Evolutionary conservation across 129 eudicot genomes (phyloP).

Genomic region (Erigeron canadensis): DNA sequence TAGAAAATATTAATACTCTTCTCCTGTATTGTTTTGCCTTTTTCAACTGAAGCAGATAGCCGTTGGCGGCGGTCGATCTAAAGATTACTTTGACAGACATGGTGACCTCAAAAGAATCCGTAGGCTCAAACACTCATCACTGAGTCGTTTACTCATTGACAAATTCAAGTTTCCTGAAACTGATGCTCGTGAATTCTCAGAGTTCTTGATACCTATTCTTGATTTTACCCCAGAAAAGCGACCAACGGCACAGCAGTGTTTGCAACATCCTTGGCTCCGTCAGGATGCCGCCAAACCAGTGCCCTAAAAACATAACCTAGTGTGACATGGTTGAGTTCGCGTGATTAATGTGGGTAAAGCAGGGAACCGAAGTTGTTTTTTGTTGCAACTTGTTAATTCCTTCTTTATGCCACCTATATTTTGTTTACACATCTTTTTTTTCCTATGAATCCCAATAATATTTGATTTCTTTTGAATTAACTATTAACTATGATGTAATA

Average conservation of each 20-base stretch:
- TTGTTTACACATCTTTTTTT: conserved; percentile 36
- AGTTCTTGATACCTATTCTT: conserved; percentile 75
- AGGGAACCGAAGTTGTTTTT: conserved; percentile 39
- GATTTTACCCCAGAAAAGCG: conserved; percentile 91
- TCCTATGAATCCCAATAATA: conserved; percentile 37
- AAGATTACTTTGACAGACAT: conserved; percentile 93
- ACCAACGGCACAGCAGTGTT: conserved; percentile 89
- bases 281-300: conserved; percentile 27
- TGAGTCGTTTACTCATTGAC: conserved; percentile 70
- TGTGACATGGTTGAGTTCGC: conserved; percentile 45
- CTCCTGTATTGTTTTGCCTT: neutral
- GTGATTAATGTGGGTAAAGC: conserved; percentile 49
- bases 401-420: conserved; percentile 27
- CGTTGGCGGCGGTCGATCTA: conserved; percentile 63
- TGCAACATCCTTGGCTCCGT: conserved; percentile 90
- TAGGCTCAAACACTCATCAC: conserved; percentile 69
- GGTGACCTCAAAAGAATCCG: conserved; percentile 96
- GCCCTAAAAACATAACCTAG: conserved; percentile 34
- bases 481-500: conserved; percentile 46
- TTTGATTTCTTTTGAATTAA: conserved; percentile 40
- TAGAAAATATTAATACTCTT: neutral
- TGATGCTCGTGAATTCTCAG: conserved; percentile 76
- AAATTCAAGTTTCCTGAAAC: conserved; percentile 62
- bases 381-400: conserved; percentile 31
- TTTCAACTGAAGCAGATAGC: conserved; percentile 58